phyloP scores from a whole-genome alignment of 2,329 filamentous ascomycete species.

The Lecanosticta acicola region DNA sequence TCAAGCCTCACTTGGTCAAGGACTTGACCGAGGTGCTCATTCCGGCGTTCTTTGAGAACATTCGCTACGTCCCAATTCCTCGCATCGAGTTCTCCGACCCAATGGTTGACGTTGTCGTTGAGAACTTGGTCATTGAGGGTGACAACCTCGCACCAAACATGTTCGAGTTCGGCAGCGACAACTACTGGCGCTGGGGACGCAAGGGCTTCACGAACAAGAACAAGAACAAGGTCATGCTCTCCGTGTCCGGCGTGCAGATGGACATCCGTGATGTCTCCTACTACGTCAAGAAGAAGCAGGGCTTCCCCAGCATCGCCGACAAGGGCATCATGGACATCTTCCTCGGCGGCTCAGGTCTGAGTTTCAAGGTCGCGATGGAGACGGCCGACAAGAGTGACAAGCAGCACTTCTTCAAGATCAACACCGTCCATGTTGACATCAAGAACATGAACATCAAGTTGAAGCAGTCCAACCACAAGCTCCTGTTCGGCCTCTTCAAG shows the following conservation, averaged over 20 bases:
- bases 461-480: conserved; percentile 91
- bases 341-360: conserved; percentile 79
- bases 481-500: conserved; percentile 81
- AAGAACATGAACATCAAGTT: conserved; percentile 62
- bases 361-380: conserved; percentile 85
- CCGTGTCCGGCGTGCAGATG: conserved; percentile 85
- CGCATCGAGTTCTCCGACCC: conserved; percentile 88
- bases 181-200: conserved; percentile 91
- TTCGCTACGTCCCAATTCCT: conserved; percentile 86
- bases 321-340: conserved; percentile 83
- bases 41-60: conserved; percentile 72
- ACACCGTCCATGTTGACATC: conserved; percentile 53
- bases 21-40: conserved; percentile 83
- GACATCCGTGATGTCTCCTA: conserved; percentile 84
- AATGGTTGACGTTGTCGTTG: conserved; percentile 79
- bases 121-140: conserved; percentile 91
- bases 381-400: conserved; percentile 69
- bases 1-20: conserved; percentile 90
- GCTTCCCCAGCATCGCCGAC: conserved; percentile 83
- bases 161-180: conserved; percentile 80
- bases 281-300: conserved; percentile 90
- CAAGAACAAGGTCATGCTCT: conserved; percentile 78
- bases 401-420: conserved; percentile 89
- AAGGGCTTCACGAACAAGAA: conserved; percentile 77
- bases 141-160: conserved; percentile 96